Evolutionary conservation across 495 filamentous ascomycete genomes (phyloP).

Genomic region (Aspergillus wentii): DNA sequence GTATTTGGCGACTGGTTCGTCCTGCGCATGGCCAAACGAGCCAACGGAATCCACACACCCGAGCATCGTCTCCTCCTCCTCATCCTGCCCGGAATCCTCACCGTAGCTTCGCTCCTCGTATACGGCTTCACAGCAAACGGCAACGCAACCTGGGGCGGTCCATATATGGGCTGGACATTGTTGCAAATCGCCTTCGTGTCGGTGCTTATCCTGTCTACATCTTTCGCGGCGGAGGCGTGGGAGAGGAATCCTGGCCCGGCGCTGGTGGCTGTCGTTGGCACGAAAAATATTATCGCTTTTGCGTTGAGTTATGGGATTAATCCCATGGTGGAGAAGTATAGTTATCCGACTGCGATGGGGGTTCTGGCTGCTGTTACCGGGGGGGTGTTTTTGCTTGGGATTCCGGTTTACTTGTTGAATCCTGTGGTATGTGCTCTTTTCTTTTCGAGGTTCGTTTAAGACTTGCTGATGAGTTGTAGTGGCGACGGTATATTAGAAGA

Average conservation of each 20-base stretch:
- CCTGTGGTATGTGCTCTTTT: slow-evolving; percentile 25
- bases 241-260: slow-evolving; percentile 37
- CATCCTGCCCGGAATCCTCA: slow-evolving; percentile 27
- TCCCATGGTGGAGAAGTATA: slow-evolving; percentile 24
- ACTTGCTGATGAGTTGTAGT: no score
- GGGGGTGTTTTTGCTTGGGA: slow-evolving; percentile 22
- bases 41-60: slow-evolving; percentile 25
- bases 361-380: slow-evolving; percentile 24
- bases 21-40: slow-evolving; percentile 25
- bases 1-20: slow-evolving; percentile 27
- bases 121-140: slow-evolving; percentile 31
- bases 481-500: no score
- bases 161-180: slow-evolving; percentile 36
- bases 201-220: slow-evolving; percentile 28
- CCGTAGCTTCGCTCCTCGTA: slow-evolving; percentile 20
- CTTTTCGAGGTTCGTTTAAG: no score
- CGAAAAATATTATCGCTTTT: slow-evolving; percentile 35
- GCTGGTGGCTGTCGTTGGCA: slow-evolving; percentile 32
- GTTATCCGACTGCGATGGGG: slow-evolving; percentile 23
- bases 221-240: slow-evolving; percentile 33
- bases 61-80: slow-evolving; percentile 33
- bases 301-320: slow-evolving; percentile 29
- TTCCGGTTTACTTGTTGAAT: slow-evolving; percentile 30
- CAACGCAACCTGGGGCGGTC: slow-evolving; percentile 25
- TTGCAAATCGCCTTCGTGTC: slow-evolving; percentile 31